These are phyloP conservation scores for Periconia digitata DNA, from an alignment of 2,329 filamentous ascomycete genomes.

Conservation along the genomic window DNA sequence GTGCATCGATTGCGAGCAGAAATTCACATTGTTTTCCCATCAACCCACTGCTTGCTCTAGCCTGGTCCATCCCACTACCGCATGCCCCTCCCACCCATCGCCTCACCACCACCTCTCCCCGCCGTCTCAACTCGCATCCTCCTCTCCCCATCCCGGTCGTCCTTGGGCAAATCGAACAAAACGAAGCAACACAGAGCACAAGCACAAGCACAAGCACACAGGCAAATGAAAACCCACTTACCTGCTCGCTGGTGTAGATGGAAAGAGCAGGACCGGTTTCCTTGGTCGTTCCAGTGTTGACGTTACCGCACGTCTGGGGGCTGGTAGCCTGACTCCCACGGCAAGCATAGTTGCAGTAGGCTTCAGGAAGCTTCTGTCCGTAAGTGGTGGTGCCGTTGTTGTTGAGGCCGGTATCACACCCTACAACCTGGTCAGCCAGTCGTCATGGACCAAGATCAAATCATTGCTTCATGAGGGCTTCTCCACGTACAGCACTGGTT, in stretches of 20 bases:
- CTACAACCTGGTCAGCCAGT: neutral
- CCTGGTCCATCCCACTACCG: neutral
- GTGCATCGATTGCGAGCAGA: too few relatives aligned
- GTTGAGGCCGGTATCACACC: conserved; percentile 6
- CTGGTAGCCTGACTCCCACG: neutral
- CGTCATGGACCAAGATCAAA: neutral
- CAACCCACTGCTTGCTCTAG: too few relatives aligned
- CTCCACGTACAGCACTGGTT: conserved; percentile 18
- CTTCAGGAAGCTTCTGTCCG: neutral
- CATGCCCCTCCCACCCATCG: neutral
- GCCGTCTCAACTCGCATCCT: neutral
- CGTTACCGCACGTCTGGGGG: neutral
- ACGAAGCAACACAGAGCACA: conserved; percentile 4
- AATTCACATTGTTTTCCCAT: too few relatives aligned
- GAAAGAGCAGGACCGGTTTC: neutral
- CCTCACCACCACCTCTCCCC: neutral
- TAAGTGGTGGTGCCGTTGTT: neutral
- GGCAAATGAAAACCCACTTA: conserved; percentile 7
- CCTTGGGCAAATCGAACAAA: neutral
- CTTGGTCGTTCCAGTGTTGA: neutral
- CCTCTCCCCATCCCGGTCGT: neutral
- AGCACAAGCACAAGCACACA: conserved; percentile 9
- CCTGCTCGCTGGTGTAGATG: conserved; percentile 3
- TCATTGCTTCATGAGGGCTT: neutral
- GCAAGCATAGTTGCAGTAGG: neutral